Base-by-base conservation (phyloP, 163 green algal species). In the Trebouxiophyceae sp. region DNA sequence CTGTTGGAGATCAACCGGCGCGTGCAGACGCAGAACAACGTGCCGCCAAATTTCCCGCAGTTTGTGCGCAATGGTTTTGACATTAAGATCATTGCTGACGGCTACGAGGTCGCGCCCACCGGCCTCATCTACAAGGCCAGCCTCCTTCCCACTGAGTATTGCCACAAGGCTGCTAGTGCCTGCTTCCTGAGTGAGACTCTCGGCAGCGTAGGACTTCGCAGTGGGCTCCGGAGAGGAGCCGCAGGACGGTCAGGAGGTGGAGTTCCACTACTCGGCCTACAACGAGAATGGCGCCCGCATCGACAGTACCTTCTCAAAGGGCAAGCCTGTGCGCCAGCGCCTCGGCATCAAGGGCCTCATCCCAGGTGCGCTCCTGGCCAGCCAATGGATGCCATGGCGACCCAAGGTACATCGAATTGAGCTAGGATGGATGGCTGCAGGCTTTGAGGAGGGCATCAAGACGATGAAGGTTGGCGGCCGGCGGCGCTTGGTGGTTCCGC, bases 231-330 rank as follows among this genome's bases (percentile, higher is more conserved):
- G 90, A 0, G 29, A 70, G 4, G 57, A 66, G 56, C 92, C 92
- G 1, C 5, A 70, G 29, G 84, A 96, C 60, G 89, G 89, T 0
- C 84, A 96, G 74, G 80, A 97, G 83, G 83, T 86, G 24, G 68
- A 84, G 20, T 98, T 97, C 74, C 67, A 97, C 62, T 97, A 97
- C 80, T 90, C 78, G 0, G 93, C 84, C 1, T 99, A 97, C 80
- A 99, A 99, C 73, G 93, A 99, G 77, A 86, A 74, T 1, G 93
- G 85, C 6, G 60, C 74, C 12, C 58, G 84, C 23, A 95, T 97
- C 54, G 93, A 99, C 77, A 89, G 68, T 45, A 92, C 83, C 16
- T 98, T 96, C 71, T 60, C 78, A 19, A 84, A 96, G 71, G 87
- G 84, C 5, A 72, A 78, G 22, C 85, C 92, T 1, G 90, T 90